Conservation (phyloP, 2,329 filamentous ascomycete genomes). For the Sordariomycetes sp. region DNA sequence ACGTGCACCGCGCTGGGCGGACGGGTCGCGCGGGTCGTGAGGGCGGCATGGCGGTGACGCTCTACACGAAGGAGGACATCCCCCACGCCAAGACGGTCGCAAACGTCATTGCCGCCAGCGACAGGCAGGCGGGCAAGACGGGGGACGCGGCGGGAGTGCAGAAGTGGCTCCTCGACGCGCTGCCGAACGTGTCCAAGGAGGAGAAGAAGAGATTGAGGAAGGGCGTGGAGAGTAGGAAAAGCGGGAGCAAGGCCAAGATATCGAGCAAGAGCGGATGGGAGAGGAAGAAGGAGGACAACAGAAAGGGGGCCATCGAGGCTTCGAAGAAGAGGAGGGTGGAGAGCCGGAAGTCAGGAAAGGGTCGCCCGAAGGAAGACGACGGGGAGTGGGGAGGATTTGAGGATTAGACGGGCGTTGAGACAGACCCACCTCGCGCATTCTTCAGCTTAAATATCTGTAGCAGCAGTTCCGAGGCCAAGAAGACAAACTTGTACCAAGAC, state of each 20-base stretch:
- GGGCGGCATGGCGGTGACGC: constrained; percentile 82
- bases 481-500: neutral
- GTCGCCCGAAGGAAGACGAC: constrained; percentile 16
- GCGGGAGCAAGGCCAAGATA: constrained; percentile 50
- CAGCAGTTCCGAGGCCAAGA: neutral
- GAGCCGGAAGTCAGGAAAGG: neutral
- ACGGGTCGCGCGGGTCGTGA: constrained; percentile 81
- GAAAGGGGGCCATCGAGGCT: constrained; percentile 48
- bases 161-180: constrained; percentile 78
- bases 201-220: constrained; percentile 75
- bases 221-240: constrained; percentile 63
- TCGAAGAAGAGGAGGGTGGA: constrained; percentile 44
- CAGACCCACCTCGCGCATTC: neutral
- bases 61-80: constrained; percentile 93
- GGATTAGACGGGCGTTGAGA: constrained; percentile 11
- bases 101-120: constrained; percentile 78
- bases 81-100: constrained; percentile 82
- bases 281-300: constrained; percentile 56
- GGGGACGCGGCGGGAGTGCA: constrained; percentile 52
- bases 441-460: neutral
- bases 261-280: constrained; percentile 75
- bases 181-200: constrained; percentile 75
- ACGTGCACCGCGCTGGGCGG: constrained; percentile 86
- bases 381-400: constrained; percentile 39
- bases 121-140: constrained; percentile 53